A percentile compares a stretch with the other conserved stretches of the same genome.
These are phyloP conservation scores for Chrysosporium queenslandicum DNA, from an alignment of 2,329 filamentous ascomycete genomes.

Conservation along the genomic window DNA sequence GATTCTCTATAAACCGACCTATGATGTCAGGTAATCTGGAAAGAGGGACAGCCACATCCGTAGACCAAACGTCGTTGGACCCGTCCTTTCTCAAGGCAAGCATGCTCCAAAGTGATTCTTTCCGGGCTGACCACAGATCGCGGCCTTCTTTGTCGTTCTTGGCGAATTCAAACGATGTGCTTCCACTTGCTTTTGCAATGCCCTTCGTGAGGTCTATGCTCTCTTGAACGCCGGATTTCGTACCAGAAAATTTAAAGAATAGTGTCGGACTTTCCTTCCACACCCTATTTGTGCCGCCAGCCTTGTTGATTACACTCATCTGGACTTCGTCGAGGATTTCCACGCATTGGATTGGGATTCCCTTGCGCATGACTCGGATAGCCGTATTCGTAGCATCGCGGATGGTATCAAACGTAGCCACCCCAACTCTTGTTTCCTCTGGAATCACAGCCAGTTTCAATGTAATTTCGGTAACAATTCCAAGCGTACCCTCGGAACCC, in stretches of 20 bases:
- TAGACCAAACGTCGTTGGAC: constrained; percentile 49
- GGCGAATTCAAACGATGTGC: constrained; percentile 47
- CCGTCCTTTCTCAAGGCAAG: constrained; percentile 46
- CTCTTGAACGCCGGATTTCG: constrained; percentile 64
- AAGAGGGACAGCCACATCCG: constrained; percentile 53
- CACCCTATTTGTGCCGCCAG: constrained; percentile 47
- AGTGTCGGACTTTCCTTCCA: constrained; percentile 35
- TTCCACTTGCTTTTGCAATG: constrained; percentile 54
- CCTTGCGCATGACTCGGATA: constrained; percentile 52
- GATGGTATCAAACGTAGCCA: constrained; percentile 51
- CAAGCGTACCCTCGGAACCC: constrained; percentile 61
- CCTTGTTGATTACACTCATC: constrained; percentile 58
- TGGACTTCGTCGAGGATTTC: constrained; percentile 52
- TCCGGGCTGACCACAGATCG: constrained; percentile 51
- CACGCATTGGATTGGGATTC: constrained; percentile 59
- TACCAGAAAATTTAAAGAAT: constrained; percentile 58
- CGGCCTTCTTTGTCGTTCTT: constrained; percentile 45
- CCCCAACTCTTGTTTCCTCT: constrained; percentile 54
- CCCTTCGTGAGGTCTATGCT: constrained; percentile 60
- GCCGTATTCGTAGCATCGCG: constrained; percentile 55
- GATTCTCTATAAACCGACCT: constrained; percentile 28
- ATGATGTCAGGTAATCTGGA: constrained; percentile 54
- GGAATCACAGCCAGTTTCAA: constrained; percentile 58
- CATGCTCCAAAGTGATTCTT: constrained; percentile 54
- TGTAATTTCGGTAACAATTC: constrained; percentile 60